phyloP scores from a whole-genome alignment of 2,329 filamentous ascomycete species.

The Penicillium psychrosexuale region DNA sequence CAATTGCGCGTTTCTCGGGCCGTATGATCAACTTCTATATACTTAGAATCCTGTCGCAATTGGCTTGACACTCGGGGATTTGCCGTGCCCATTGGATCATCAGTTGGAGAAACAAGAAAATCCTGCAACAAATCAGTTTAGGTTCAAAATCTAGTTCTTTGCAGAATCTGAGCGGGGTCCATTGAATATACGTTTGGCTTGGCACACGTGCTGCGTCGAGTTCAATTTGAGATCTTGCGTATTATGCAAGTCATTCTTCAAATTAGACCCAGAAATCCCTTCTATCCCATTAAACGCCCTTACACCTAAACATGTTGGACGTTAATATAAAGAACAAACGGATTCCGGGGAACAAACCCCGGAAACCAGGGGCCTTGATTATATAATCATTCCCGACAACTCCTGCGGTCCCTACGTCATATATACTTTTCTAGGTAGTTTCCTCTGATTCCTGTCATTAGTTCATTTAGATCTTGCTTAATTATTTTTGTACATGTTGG shows the following conservation, averaged over 20 bases:
- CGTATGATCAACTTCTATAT: background rate
- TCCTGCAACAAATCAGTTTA: background rate
- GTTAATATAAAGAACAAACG: background rate
- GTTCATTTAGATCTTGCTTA: too few relatives aligned
- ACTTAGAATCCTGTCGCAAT: background rate
- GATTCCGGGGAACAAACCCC: background rate
- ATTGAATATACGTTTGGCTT: background rate
- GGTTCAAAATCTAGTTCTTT: conserved; percentile 1
- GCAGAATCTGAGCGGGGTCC: too few relatives aligned
- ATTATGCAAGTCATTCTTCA: background rate
- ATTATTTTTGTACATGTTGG: too few relatives aligned
- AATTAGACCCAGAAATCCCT: background rate
- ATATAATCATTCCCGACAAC: background rate
- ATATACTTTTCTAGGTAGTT: too few relatives aligned
- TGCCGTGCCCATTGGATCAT: background rate
- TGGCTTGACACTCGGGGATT: background rate
- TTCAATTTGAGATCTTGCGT: background rate
- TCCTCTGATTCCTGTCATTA: too few relatives aligned
- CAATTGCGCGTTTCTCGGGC: conserved; percentile 7
- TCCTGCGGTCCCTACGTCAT: too few relatives aligned
- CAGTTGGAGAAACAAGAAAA: background rate
- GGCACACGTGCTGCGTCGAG: background rate
- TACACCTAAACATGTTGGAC: background rate
- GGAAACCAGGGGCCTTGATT: background rate
- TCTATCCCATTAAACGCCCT: rapidly evolving